Conservation (phyloP, 441 rosid species). For the Rhodomyrtus psidioides region DNA sequence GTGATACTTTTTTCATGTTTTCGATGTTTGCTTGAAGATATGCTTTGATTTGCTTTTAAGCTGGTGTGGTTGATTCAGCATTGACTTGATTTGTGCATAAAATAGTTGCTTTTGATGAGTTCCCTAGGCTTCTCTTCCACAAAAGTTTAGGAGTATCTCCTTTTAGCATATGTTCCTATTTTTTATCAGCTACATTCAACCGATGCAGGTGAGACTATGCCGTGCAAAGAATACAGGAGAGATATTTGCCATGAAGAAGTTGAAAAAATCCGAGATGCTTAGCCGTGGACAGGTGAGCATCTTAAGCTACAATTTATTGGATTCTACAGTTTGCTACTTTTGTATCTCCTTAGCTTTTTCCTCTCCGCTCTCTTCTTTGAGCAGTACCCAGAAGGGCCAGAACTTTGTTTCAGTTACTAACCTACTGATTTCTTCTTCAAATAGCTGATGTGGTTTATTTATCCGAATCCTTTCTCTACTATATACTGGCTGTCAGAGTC, state of each 20-base stretch:
- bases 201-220: slow-evolving; percentile 71
- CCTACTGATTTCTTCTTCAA: not conserved
- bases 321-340: not conserved
- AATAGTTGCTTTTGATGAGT: not conserved
- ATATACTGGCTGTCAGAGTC: not conserved
- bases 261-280: slow-evolving; percentile 94
- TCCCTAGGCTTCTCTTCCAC: not conserved
- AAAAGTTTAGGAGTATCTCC: not conserved
- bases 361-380: not conserved
- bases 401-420: not conserved
- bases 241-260: slow-evolving; percentile 86
- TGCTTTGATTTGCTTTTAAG: not conserved
- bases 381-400: not conserved
- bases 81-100: not conserved
- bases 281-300: slow-evolving; percentile 89
- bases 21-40: not conserved
- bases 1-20: not conserved
- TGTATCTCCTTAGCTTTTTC: not conserved
- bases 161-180: not conserved
- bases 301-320: not conserved
- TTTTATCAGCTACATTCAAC: not conserved
- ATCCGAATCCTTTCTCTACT: not conserved
- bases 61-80: not conserved
- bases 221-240: slow-evolving; percentile 75
- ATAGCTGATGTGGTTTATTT: not conserved